Percentiles rank a stretch among this genome's conserved stretches.
These are phyloP conservation scores for Zygosaccharomyces pseudobailii DNA, from an alignment of 1,139 yeast species.

Conservation along the genomic window DNA sequence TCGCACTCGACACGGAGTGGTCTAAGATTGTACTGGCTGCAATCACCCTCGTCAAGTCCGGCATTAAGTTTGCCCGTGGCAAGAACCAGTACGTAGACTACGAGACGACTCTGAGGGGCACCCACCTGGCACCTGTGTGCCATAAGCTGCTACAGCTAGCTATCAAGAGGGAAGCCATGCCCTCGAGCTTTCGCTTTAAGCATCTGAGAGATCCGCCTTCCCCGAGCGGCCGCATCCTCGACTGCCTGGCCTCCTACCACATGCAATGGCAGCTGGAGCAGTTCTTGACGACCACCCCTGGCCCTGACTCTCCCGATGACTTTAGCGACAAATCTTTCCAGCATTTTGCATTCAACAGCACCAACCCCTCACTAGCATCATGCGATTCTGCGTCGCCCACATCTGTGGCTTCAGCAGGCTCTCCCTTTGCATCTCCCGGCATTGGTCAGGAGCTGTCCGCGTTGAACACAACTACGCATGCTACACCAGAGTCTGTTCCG, in stretches of 20 bases:
- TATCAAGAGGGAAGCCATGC: constrained; percentile 17
- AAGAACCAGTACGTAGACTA: constrained; percentile 19
- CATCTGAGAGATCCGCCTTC: constrained; percentile 14
- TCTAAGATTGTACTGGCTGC: constrained; percentile 57
- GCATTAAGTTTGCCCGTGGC: constrained; percentile 19
- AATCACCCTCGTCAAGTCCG: constrained; percentile 30
- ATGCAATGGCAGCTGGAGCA: constrained; percentile 22
- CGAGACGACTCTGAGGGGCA: constrained; percentile 13
- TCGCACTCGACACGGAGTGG: constrained; percentile 51
- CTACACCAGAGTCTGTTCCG: constrained; percentile 11
- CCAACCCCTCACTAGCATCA: constrained; percentile 11
- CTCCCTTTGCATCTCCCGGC: constrained; percentile 17
- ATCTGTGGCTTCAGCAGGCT: constrained; percentile 12
- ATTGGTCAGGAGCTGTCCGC: constrained; percentile 11
- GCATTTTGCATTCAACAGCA: constrained; percentile 1
- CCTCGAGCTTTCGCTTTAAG: constrained; percentile 31
- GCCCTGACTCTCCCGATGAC: background rate
- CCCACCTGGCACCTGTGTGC: constrained; percentile 14
- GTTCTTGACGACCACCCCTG: constrained; percentile 1
- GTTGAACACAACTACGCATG: constrained; percentile 3
- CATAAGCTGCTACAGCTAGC: constrained; percentile 16
- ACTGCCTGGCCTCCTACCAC: constrained; percentile 16
- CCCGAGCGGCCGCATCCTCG: constrained; percentile 10
- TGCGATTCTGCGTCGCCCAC: constrained; percentile 11
- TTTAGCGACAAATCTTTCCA: background rate